phyloP scores from a whole-genome alignment of 257 asterid genomes.

The Nemophila menziesii region DNA sequence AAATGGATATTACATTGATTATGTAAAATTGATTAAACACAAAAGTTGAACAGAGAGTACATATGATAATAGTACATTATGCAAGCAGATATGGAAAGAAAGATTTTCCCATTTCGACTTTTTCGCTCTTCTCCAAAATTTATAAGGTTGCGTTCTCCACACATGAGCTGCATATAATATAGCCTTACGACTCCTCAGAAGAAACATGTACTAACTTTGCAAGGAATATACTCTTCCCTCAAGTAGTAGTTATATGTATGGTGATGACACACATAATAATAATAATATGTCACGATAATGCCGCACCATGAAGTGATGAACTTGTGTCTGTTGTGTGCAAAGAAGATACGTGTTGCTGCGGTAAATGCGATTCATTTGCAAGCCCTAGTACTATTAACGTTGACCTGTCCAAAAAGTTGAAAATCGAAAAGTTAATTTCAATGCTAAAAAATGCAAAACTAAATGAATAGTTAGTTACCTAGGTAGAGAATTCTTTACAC shows the following conservation, averaged over 20 bases:
- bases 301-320: conserved; percentile 31
- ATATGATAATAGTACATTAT: background rate
- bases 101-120: background rate
- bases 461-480: conserved; percentile 31
- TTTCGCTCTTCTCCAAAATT: background rate
- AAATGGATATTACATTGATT: background rate
- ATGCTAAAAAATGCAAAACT: background rate
- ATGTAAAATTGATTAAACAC: background rate
- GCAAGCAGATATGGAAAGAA: background rate
- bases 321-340: conserved; percentile 25
- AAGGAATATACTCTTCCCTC: background rate
- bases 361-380: conserved; percentile 31
- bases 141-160: background rate
- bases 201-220: background rate
- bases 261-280: background rate
- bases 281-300: conserved; percentile 14
- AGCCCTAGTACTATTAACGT: conserved; percentile 51
- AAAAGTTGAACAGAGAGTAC: background rate
- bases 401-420: conserved; percentile 34
- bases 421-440: background rate
- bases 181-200: background rate
- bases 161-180: too few relatives aligned
- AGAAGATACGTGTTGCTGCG: conserved; percentile 32
- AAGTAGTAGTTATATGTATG: background rate
- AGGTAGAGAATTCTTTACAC: conserved; percentile 43